Evolutionary conservation across 768 basidiomycete species (phyloP).

Genomic region (Boletus coccyginus): DNA sequence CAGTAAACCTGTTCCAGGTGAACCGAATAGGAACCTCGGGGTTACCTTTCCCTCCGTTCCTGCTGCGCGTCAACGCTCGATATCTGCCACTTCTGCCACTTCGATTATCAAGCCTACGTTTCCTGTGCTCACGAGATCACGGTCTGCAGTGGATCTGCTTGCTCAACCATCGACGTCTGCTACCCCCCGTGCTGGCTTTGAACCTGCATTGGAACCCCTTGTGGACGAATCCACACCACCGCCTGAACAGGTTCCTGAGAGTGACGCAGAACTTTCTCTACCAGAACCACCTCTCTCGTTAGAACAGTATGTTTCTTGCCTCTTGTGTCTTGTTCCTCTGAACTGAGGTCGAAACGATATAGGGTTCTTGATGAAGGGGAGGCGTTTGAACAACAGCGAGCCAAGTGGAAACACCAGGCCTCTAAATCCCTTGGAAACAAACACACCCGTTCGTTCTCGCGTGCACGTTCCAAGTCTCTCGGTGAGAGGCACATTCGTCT

Average conservation of each 20-base stretch:
- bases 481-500: conserved; percentile 19
- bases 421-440: conserved; percentile 62
- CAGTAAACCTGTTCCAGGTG: conserved; percentile 37
- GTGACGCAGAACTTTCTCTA: conserved; percentile 51
- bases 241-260: not conserved
- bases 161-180: conserved; percentile 7
- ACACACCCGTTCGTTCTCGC: conserved; percentile 58
- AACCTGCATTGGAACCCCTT: conserved; percentile 20
- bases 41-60: conserved; percentile 8
- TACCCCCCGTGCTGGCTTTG: conserved; percentile 2
- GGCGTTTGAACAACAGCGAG: conserved; percentile 58
- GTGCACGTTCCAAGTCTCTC: conserved; percentile 43
- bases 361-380: conserved; percentile 71
- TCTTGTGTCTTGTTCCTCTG: not conserved
- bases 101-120: not conserved
- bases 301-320: conserved; percentile 32
- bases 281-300: conserved; percentile 62
- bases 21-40: not conserved
- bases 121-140: conserved; percentile 17
- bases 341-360: not conserved
- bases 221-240: conserved; percentile 11
- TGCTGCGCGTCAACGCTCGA: conserved; percentile 20
- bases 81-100: conserved; percentile 8
- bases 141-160: conserved; percentile 20
- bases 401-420: conserved; percentile 65